Base-by-base conservation (phyloP, 257 asterid species). In the Salvia rosmarinus region DNA sequence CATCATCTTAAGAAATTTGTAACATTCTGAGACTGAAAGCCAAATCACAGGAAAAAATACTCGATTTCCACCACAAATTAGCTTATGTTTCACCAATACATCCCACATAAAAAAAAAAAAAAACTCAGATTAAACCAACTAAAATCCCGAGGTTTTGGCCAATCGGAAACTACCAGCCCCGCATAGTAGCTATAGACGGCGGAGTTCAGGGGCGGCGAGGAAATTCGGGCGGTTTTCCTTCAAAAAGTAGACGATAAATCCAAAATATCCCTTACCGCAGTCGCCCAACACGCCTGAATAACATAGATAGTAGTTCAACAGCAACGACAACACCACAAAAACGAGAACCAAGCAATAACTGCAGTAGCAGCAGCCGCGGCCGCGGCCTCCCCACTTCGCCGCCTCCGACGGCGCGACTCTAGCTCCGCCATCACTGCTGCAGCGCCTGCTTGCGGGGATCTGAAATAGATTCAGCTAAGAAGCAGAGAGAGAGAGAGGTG, bases 311-410 rank as follows among this genome's bases (percentile, higher is more conserved):
- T 63, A 19, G 39, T 63, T 40, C 17, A 63, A 39, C 54, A 63
- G 39, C 52, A 63, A 13, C 54, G 68, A 40, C 39, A 63, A 20
- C 54, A 21, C 20, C 54, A 63, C 8, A 43, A 42, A 7, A 21
- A 19, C 61, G 14, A 67, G 0, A 5, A 37, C 47, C 0, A 23
- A n/a, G 34, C 77, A 61, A 11, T 23, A 39, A 3, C 56, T 4
- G 65, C 71, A 50, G 71, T 60, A 72, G 77, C 77, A 72, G 71
- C 65, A 63, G 6, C 56, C 68, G 67, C 70, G 59, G n/a, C 59
- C 28, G 4, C 30, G 28, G 17, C 39, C 60, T 66, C 51, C 9
- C 71, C 39, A 0, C 56, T 50, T 65, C 65, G 77, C 65, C 56
- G 64, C 7, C 42, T 51, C 46, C 71, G 71, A 6, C 65, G 71